Evolutionary conservation across 768 basidiomycete genomes (phyloP).

Genomic region (Tulasnella sp.): DNA sequence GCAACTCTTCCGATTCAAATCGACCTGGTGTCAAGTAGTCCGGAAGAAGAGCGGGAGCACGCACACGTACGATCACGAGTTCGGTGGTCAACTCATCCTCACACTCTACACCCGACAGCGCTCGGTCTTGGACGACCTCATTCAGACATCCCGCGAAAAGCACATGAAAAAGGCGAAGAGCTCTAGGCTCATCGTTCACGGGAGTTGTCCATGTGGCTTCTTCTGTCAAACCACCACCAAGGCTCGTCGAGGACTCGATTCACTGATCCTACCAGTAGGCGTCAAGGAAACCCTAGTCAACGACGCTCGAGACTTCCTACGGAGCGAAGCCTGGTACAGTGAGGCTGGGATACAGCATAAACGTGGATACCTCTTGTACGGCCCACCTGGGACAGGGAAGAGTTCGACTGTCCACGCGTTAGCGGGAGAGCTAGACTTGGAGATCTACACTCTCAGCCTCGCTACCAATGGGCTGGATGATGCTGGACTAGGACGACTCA

Average conservation of each 20-base stretch:
- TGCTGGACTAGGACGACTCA: constrained; percentile 35
- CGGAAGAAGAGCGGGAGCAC: constrained; percentile 19
- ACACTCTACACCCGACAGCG: constrained; percentile 35
- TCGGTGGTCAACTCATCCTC: constrained; percentile 16
- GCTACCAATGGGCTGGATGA: constrained; percentile 44
- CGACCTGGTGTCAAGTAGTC: constrained; percentile 20
- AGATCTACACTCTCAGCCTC: constrained; percentile 37
- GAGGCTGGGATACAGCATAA: constrained; percentile 47
- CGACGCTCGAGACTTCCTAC: constrained; percentile 43
- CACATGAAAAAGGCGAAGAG: constrained; percentile 31
- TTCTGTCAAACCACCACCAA: constrained; percentile 36
- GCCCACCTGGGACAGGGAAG: constrained; percentile 53
- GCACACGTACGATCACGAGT: constrained; percentile 1
- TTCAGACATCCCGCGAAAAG: constrained; percentile 33
- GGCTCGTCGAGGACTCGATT: constrained; percentile 38
- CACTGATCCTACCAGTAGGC: constrained; percentile 41
- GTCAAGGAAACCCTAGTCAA: constrained; percentile 37
- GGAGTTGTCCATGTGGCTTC: not conserved
- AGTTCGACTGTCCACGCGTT: constrained; percentile 45
- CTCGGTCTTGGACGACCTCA: constrained; percentile 32
- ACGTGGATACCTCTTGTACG: constrained; percentile 45
- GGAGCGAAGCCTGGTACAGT: constrained; percentile 45
- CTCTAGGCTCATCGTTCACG: constrained; percentile 28
- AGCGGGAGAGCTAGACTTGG: constrained; percentile 21
- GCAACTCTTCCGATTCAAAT: constrained; percentile 11